Evolutionary conservation across 1,139 yeast genomes (phyloP).

Genomic region (Arxiozyma heterogenica): DNA sequence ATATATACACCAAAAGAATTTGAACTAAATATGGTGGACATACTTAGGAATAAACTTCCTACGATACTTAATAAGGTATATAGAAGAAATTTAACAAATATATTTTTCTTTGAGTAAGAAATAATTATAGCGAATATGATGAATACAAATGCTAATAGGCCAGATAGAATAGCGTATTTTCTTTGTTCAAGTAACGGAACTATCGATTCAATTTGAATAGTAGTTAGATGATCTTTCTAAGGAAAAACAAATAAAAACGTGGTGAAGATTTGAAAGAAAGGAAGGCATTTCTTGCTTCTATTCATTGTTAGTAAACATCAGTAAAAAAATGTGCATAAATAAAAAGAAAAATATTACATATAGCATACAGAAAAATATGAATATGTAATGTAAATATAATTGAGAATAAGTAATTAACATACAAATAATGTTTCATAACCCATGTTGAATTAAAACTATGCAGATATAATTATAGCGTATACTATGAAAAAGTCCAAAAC

Average conservation of each 20-base stretch:
- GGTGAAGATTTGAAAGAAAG: neutral
- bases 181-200: constrained; percentile 22
- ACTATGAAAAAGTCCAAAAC: neutral
- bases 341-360: neutral
- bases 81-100: constrained; percentile 13
- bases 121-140: constrained; percentile 17
- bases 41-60: constrained; percentile 23
- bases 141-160: constrained; percentile 15
- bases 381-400: neutral
- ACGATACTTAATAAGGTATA: constrained; percentile 15
- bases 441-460: constrained; percentile 5
- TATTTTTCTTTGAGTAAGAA: constrained; percentile 12
- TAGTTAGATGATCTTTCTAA: neutral
- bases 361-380: no score
- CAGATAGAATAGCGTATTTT: constrained; percentile 18
- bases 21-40: constrained; percentile 23
- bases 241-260: no score
- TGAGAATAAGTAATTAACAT: constrained; percentile 7
- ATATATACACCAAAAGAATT: constrained; percentile 29
- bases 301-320: neutral
- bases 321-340: neutral
- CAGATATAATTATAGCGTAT: neutral
- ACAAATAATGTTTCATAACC: constrained; percentile 13
- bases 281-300: neutral
- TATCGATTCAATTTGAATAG: constrained; percentile 2